These are phyloP conservation scores for Solanum microdontum DNA, from an alignment of 257 asterid genomes.

Conservation along the genomic window DNA sequence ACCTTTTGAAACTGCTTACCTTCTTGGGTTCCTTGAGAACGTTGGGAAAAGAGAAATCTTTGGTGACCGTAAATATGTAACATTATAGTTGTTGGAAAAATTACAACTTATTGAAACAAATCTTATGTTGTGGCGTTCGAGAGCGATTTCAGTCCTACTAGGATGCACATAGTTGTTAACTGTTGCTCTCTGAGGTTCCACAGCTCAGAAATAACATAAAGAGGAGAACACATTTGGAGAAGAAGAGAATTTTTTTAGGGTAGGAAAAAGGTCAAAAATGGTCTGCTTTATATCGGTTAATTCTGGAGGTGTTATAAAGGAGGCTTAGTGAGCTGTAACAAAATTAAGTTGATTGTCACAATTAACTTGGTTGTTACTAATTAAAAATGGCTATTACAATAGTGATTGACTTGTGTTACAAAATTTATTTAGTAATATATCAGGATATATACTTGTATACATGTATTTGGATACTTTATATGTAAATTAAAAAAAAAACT, in stretches of 20 bases:
- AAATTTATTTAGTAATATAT: neutral
- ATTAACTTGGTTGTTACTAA: neutral
- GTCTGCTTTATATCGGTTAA: neutral
- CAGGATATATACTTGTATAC: neutral
- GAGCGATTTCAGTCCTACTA: neutral
- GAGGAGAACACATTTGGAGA: neutral
- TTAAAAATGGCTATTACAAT: neutral
- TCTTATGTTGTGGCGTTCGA: neutral
- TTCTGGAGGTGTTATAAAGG: neutral
- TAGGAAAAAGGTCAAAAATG: neutral
- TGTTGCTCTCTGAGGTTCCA: neutral
- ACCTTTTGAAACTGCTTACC: neutral
- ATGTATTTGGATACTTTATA: neutral
- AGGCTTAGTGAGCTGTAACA: neutral
- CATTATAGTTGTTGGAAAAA: neutral
- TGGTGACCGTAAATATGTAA: neutral
- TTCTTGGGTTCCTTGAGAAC: neutral
- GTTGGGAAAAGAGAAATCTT: neutral
- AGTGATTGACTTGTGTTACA: neutral
- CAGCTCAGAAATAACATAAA: neutral
- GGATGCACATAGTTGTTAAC: neutral
- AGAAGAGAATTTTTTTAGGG: neutral
- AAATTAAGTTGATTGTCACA: neutral
- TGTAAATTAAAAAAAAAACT: neutral
- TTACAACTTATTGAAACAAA: neutral